phyloP scores from a whole-genome alignment of 2,329 filamentous ascomycete species.

The Bipolaris cookei region DNA sequence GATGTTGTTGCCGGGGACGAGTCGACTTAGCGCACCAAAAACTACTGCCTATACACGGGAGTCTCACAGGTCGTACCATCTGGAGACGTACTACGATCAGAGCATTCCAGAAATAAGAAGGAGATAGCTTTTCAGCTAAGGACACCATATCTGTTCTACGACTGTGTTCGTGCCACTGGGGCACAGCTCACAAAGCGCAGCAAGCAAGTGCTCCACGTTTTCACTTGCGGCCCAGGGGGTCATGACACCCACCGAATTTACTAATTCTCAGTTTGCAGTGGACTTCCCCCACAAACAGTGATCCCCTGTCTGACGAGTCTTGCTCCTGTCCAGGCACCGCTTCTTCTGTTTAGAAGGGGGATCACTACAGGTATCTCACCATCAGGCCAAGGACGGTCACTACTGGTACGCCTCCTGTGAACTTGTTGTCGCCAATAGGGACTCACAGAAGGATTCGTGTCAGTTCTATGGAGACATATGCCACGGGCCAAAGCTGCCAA shows the following conservation, averaged over 20 bases:
- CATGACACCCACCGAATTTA: not conserved
- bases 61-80: not conserved
- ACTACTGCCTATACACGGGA: not conserved
- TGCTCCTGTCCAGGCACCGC: not conserved
- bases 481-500: not conserved
- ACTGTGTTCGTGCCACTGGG: not conserved
- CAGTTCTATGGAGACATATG: not conserved
- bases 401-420: not conserved
- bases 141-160: not conserved
- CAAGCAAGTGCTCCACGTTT: not conserved
- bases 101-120: not conserved
- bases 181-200: not conserved
- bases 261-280: not conserved
- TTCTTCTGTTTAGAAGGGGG: not conserved
- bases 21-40: not conserved
- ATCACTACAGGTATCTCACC: not conserved
- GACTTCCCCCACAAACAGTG: not conserved
- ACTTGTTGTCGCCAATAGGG: conserved; percentile 3
- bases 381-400: not conserved
- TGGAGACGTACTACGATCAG: not conserved
- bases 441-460: not conserved
- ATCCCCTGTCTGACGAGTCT: conserved; percentile 1
- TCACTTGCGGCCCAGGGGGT: not conserved
- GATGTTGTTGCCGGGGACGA: not conserved
- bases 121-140: not conserved